These are phyloP conservation scores for Cladobotryum mycophilum DNA, from an alignment of 2,329 filamentous ascomycete species.

Conservation along the genomic window DNA sequence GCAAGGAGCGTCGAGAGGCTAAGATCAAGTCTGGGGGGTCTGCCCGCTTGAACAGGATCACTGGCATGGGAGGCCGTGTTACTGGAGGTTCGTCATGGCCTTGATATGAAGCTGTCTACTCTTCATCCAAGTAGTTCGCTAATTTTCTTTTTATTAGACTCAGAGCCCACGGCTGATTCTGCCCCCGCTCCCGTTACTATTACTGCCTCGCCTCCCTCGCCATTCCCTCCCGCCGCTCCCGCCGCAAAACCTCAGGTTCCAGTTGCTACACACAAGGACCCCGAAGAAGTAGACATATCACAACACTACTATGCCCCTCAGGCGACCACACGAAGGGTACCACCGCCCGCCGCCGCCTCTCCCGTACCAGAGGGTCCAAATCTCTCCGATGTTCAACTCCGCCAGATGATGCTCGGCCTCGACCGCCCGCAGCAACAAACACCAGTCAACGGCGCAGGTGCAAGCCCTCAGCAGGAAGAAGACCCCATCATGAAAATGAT, in stretches of 20 bases:
- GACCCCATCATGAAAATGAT: constrained; percentile 58
- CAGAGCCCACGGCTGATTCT: constrained; percentile 11
- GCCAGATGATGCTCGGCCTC: constrained; percentile 59
- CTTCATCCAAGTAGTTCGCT: background rate
- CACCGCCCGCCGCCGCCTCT: constrained; percentile 28
- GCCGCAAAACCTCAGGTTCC: constrained; percentile 16
- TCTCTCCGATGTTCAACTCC: constrained; percentile 53
- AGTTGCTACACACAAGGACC: constrained; percentile 45
- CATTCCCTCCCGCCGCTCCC: constrained; percentile 25
- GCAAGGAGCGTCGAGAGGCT: constrained; percentile 72
- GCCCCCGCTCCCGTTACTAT: constrained; percentile 26
- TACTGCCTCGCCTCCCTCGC: constrained; percentile 21
- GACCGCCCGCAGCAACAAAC: constrained; percentile 29
- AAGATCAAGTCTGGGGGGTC: constrained; percentile 70
- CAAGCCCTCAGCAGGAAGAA: constrained; percentile 18
- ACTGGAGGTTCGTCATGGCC: constrained; percentile 23
- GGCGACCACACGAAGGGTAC: constrained; percentile 19
- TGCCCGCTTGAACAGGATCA: constrained; percentile 67
- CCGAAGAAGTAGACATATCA: constrained; percentile 75
- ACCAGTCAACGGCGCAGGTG: too few species aligned
- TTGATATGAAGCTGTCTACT: too few species aligned
- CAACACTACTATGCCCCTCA: constrained; percentile 60
- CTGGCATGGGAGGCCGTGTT: constrained; percentile 51
- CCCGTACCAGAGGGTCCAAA: constrained; percentile 22
- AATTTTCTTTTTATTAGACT: background rate